Base-by-base conservation (phyloP, 2,329 filamentous ascomycete genomes). In the Apiospora koreana region DNA sequence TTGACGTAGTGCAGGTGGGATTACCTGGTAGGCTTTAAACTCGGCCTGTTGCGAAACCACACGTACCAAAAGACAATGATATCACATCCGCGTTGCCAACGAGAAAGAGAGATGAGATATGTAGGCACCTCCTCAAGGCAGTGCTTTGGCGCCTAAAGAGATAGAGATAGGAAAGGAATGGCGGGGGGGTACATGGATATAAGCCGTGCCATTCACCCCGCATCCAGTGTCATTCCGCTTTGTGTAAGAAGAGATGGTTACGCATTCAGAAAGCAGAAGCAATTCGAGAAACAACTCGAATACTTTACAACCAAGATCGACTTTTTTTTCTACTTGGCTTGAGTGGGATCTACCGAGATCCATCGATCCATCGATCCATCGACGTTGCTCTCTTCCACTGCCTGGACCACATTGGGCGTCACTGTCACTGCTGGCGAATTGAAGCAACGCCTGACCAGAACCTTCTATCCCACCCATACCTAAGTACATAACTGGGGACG, bases 391-490 rank as follows among this genome's bases (percentile, higher is more conserved):
- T n/a, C n/a, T n/a, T n/a, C n/a, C n/a, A n/a, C n/a, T n/a, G n/a
- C n/a, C n/a, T n/a, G n/a, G 14, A 21, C 50, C 50, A 58, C 50
- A 58, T 58, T 58, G 50, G 50, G 50, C 50, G 50, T 35, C 50
- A 58, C 50, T 58, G 50, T 35, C 50, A 58, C 50, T 58, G 28
- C 50, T 58, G 50, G 54, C 54, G 54, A 62, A 62, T 62, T 38
- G 54, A 38, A 66, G 64, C 43, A 66, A n/a, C 45, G 65, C 65
- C 65, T 46, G 65, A 67, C 65, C 65, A 67, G 65, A 67, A 67
- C 35, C 65, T 67, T 67, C 65, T 46, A 62, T 62, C 31, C 54
- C 54, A 62, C 54, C 54, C 54, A n/a, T 62, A 38, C 38, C 31
- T 62, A 31, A 31, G 31, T 28, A 67, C 54, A n/a, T 62, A 38